phyloP scores from a whole-genome alignment of 2,329 filamentous ascomycete genomes.

The Xylariales sp. region DNA sequence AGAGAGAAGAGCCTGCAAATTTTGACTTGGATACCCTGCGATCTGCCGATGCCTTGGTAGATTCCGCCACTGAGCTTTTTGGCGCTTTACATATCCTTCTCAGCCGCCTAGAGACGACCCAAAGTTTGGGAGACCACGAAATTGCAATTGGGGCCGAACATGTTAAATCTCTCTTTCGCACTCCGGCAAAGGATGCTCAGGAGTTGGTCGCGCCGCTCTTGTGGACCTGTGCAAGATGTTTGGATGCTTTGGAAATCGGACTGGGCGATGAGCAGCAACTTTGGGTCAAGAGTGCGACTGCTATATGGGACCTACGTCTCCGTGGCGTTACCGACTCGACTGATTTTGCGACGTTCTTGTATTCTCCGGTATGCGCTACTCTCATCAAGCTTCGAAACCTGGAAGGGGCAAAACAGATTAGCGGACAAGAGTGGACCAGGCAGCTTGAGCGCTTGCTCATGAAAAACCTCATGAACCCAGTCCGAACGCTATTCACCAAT shows the following conservation, averaged over 20 bases:
- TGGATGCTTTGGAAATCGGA: slow-evolving; percentile 26
- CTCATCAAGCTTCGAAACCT: slow-evolving; percentile 35
- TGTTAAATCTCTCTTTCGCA: slow-evolving; percentile 52
- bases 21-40: slow-evolving; percentile 38
- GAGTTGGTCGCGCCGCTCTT: slow-evolving; percentile 42
- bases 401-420: slow-evolving; percentile 15
- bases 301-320: slow-evolving; percentile 52
- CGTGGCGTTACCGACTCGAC: slow-evolving; percentile 41
- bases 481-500: slow-evolving; percentile 41
- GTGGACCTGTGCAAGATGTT: slow-evolving; percentile 35
- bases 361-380: slow-evolving; percentile 32
- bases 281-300: slow-evolving; percentile 43
- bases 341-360: slow-evolving; percentile 45
- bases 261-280: slow-evolving; percentile 31
- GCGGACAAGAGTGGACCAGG: slow-evolving; percentile 35
- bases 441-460: slow-evolving; percentile 46
- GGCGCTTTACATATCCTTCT: slow-evolving; percentile 41
- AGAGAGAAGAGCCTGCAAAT: slow-evolving; percentile 31
- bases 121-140: slow-evolving; percentile 29
- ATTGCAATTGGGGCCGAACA: slow-evolving; percentile 53
- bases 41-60: slow-evolving; percentile 34
- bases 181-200: slow-evolving; percentile 41
- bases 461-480: slow-evolving; percentile 47
- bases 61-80: slow-evolving; percentile 44
- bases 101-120: slow-evolving; percentile 34